A percentile compares a stretch with the other conserved stretches of the same genome.
Evolutionary conservation across 2,329 filamentous ascomycete genomes (phyloP).

Genomic region (Tolypocladium nubicola): DNA sequence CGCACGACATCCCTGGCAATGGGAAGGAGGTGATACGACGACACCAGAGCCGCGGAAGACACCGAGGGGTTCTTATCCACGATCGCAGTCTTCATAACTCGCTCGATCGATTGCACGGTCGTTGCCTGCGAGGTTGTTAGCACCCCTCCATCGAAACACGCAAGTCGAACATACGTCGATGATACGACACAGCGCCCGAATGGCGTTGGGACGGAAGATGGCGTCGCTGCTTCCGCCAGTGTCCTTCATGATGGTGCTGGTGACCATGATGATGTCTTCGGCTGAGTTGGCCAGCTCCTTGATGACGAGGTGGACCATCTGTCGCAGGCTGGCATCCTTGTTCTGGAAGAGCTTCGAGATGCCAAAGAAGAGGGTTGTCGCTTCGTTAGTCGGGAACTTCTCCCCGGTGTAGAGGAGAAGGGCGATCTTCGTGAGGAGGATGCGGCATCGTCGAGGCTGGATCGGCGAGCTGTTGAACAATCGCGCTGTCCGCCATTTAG

Average conservation of each 20-base stretch:
- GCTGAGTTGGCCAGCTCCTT: constrained; percentile 94
- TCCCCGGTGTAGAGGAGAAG: constrained; percentile 95
- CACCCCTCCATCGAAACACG: not conserved
- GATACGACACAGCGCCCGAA: constrained; percentile 88
- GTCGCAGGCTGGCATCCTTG: constrained; percentile 92
- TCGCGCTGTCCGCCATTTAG: constrained; percentile 56
- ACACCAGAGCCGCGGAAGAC: constrained; percentile 89
- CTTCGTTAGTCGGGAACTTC: constrained; percentile 93
- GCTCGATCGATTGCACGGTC: constrained; percentile 94
- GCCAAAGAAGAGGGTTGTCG: constrained; percentile 95
- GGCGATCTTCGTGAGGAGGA: constrained; percentile 93
- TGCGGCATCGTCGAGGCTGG: constrained; percentile 93
- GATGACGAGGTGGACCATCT: constrained; percentile 97
- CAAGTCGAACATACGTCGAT: constrained; percentile 61
- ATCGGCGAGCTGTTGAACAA: constrained; percentile 97
- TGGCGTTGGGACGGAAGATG: constrained; percentile 90
- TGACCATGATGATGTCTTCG: constrained; percentile 99
- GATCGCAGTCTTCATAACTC: constrained; percentile 97
- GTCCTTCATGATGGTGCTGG: constrained; percentile 99
- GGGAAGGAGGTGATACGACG: constrained; percentile 93
- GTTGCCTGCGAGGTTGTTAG: constrained; percentile 53
- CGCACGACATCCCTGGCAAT: constrained; percentile 91
- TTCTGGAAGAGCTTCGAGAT: constrained; percentile 99
- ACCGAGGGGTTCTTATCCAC: constrained; percentile 98
- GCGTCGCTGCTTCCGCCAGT: constrained; percentile 91